Evolutionary conservation across 1,139 yeast species (phyloP).

Genomic region (Magnusiomyces clavatus): DNA sequence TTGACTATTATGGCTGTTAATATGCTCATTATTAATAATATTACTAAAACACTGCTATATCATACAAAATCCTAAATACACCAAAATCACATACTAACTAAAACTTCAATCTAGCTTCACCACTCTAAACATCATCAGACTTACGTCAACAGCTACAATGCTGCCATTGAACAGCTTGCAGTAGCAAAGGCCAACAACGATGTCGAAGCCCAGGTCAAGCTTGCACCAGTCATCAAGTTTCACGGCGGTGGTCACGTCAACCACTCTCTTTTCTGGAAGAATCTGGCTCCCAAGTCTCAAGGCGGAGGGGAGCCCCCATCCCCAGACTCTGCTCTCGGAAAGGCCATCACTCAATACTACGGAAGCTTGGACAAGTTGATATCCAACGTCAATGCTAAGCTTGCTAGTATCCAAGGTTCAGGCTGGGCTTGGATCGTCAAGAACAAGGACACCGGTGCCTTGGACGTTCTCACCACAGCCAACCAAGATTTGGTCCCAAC

Average conservation of each 20-base stretch:
- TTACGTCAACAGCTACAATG: slow-evolving; percentile 81
- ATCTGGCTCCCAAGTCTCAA: slow-evolving; percentile 69
- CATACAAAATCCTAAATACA: too few relatives aligned
- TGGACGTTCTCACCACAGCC: slow-evolving; percentile 78
- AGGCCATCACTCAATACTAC: slow-evolving; percentile 57
- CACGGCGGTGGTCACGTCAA: slow-evolving; percentile 93
- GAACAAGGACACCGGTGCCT: slow-evolving; percentile 71
- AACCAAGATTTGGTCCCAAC: slow-evolving; percentile 89
- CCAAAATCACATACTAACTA: too few relatives aligned
- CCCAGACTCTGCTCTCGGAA: slow-evolving; percentile 47
- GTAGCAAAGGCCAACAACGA: slow-evolving; percentile 65
- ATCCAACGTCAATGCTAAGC: slow-evolving; percentile 58
- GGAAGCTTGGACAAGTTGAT: slow-evolving; percentile 75
- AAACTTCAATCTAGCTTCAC: slow-evolving; percentile 39
- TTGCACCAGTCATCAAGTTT: slow-evolving; percentile 79
- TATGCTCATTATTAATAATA: too few relatives aligned
- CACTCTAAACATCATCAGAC: slow-evolving; percentile 94
- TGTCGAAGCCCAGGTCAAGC: slow-evolving; percentile 54
- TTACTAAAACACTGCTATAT: too few relatives aligned
- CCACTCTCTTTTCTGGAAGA: slow-evolving; percentile 87
- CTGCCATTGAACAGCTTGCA: slow-evolving; percentile 68
- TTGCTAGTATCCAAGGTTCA: slow-evolving; percentile 93
- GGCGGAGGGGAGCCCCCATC: slow-evolving; percentile 85
- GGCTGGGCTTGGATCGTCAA: slow-evolving; percentile 97
- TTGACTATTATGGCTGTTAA: too few relatives aligned